Percentiles rank a stretch among this genome's conserved stretches.
Evolutionary conservation across 1,139 yeast genomes (phyloP).

Genomic region (Sugiyamaella castrensis): DNA sequence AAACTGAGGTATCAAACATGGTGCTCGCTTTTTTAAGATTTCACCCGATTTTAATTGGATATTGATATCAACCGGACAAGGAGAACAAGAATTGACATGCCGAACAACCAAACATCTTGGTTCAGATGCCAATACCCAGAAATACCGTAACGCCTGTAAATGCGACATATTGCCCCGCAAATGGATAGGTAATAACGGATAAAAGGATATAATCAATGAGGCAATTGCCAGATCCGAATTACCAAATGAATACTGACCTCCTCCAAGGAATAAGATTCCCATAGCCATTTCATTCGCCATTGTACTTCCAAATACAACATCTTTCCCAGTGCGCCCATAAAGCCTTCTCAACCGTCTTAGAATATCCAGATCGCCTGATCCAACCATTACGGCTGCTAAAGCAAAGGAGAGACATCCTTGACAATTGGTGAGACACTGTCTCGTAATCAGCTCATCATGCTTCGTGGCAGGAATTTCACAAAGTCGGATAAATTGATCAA

Average conservation of each 20-base stretch:
- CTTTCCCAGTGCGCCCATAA: conserved; percentile 54
- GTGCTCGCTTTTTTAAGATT: conserved; percentile 43
- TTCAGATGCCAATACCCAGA: conserved; percentile 86
- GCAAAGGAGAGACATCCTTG: conserved; percentile 63
- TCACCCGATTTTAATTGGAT: conserved; percentile 46
- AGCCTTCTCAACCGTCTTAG: conserved; percentile 69
- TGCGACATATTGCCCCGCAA: conserved; percentile 51
- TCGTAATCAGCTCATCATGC: conserved; percentile 61
- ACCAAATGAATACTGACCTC: conserved; percentile 84
- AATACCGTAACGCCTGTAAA: conserved; percentile 81
- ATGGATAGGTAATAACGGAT: conserved; percentile 63
- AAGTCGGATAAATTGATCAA: conserved; percentile 61
- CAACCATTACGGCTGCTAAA: conserved; percentile 77
- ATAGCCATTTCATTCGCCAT: conserved; percentile 80
- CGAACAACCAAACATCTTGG: conserved; percentile 75
- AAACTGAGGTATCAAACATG: conserved; percentile 68
- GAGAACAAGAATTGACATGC: conserved; percentile 54
- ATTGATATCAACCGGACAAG: conserved; percentile 46
- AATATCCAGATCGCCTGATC: conserved; percentile 81
- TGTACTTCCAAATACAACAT: conserved; percentile 62
- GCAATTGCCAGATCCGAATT: conserved; percentile 67
- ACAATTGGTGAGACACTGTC: conserved; percentile 54
- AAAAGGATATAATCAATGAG: conserved; percentile 65
- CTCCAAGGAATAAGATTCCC: conserved; percentile 86
- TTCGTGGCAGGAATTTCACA: conserved; percentile 45